Evolutionary conservation across 176 grass and related monocot species (phyloP).

Genomic region (Bolboschoenus planiculmis): DNA sequence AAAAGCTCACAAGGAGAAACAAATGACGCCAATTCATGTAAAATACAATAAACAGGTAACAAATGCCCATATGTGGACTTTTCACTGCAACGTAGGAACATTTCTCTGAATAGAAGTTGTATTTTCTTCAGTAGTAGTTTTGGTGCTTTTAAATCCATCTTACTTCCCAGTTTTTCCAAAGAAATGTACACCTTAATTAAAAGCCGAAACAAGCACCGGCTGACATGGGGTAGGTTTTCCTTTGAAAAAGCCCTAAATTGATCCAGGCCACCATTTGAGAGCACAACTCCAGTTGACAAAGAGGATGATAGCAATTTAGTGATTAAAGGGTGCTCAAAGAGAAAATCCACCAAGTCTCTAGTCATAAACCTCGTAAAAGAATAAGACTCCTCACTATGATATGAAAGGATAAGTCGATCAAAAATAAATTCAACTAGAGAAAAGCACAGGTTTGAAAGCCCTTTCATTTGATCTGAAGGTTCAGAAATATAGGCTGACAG

Average conservation of each 20-base stretch:
- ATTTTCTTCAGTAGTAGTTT: slow-evolving; percentile 52
- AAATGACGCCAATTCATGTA: slow-evolving; percentile 42
- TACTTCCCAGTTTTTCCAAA: slow-evolving; percentile 28
- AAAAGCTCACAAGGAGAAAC: slow-evolving; percentile 67
- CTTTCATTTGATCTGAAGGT: slow-evolving; percentile 44
- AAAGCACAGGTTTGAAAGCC: slow-evolving; percentile 50
- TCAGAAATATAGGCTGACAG: slow-evolving; percentile 46
- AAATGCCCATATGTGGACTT: slow-evolving; percentile 38
- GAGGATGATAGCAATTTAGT: slow-evolving; percentile 36
- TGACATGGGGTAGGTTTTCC: slow-evolving; percentile 50
- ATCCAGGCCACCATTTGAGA: slow-evolving; percentile 33
- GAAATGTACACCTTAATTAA: slow-evolving; percentile 55
- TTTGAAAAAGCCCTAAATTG: slow-evolving; percentile 41
- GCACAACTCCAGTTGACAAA: slow-evolving; percentile 33
- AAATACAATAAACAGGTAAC: slow-evolving; percentile 54
- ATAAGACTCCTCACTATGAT: slow-evolving; percentile 11
- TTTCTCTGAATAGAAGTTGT: slow-evolving; percentile 50
- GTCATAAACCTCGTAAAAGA: slow-evolving; percentile 24
- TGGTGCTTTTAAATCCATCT: slow-evolving; percentile 39
- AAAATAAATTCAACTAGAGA: slow-evolving; percentile 64
- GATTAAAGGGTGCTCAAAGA: slow-evolving; percentile 71
- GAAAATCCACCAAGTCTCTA: slow-evolving; percentile 47
- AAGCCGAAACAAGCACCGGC: slow-evolving; percentile 49
- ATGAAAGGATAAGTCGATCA: slow-evolving; percentile 38
- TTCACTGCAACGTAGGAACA: slow-evolving; percentile 48